These are phyloP conservation scores for Fragaria nilgerrensis DNA, from an alignment of 306 rosid genomes.

Conservation along the genomic window DNA sequence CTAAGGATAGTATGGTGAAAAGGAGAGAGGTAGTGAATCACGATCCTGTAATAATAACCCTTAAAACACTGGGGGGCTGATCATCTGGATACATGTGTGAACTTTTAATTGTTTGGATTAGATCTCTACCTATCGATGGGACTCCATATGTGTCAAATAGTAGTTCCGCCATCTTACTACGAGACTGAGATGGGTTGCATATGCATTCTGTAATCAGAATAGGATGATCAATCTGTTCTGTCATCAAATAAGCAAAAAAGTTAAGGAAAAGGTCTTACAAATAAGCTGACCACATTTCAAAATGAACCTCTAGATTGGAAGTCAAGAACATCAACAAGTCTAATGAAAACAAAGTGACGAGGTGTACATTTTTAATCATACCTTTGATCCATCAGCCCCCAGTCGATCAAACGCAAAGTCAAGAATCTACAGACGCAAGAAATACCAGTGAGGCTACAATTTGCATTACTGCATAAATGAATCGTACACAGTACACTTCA, in stretches of 20 bases:
- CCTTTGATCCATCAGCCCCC: constrained; percentile 85
- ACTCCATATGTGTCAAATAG: constrained; percentile 96
- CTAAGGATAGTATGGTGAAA: neutral
- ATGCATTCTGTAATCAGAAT: constrained; percentile 89
- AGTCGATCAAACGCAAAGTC: constrained; percentile 93
- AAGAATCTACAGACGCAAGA: constrained; percentile 60
- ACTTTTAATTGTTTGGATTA: neutral
- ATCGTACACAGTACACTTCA: neutral
- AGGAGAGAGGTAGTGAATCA: neutral
- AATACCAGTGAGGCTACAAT: constrained; percentile 30
- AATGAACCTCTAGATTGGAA: neutral
- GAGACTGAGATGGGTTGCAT: constrained; percentile 93
- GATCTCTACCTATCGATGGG: constrained; percentile 71
- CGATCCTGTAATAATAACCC: constrained; percentile 7
- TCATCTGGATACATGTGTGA: neutral
- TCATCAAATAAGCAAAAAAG: constrained; percentile 51
- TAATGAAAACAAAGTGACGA: constrained; percentile 4
- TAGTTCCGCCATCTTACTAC: constrained; percentile 96
- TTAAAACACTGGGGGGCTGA: neutral
- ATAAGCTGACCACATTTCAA: neutral
- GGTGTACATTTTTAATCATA: constrained; percentile 35
- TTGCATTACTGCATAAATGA: constrained; percentile 18
- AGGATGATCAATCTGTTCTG: constrained; percentile 96
- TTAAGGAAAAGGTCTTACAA: constrained; percentile 19
- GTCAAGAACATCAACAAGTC: neutral